Percentiles rank a stretch among this genome's conserved stretches.
Conservation (phyloP, 2,329 filamentous ascomycete species). For the Penicillium sp. region DNA sequence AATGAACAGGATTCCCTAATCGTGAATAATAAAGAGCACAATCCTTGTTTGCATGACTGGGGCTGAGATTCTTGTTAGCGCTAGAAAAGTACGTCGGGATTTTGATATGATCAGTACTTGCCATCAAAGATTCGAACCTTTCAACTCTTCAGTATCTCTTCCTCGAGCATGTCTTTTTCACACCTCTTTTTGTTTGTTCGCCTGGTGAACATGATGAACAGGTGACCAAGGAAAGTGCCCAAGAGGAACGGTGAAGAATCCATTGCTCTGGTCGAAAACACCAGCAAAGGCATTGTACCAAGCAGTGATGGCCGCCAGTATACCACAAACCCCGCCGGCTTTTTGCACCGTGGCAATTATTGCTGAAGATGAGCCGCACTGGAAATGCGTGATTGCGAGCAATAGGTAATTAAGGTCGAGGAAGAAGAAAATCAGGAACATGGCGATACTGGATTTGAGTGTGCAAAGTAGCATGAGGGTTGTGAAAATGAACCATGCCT, state of each 20-base stretch:
- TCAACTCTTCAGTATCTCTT: background rate
- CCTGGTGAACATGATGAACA: conserved; percentile 7
- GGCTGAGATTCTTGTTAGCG: background rate
- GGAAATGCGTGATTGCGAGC: conserved; percentile 17
- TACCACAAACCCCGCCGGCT: conserved; percentile 15
- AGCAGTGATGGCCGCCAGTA: conserved; percentile 17
- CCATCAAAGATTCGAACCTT: background rate
- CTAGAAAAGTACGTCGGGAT: background rate
- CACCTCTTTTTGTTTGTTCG: conserved; percentile 11
- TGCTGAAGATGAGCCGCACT: conserved; percentile 7
- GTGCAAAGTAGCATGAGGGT: conserved; percentile 23
- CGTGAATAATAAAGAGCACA: background rate
- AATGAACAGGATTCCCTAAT: background rate
- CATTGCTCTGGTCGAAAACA: conserved; percentile 14
- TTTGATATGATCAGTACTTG: background rate
- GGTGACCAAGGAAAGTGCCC: conserved; percentile 24
- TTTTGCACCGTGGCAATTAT: conserved; percentile 7
- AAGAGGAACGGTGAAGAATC: conserved; percentile 19
- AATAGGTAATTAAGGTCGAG: conserved; percentile 24
- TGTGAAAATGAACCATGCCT: conserved; percentile 26
- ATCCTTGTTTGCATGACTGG: background rate
- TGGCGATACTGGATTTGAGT: conserved; percentile 18
- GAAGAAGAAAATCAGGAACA: conserved; percentile 23
- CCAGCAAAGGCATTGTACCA: conserved; percentile 24
- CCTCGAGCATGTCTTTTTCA: background rate